phyloP scores from a whole-genome alignment of 495 filamentous ascomycete species.

The Penicillium subrubescens region DNA sequence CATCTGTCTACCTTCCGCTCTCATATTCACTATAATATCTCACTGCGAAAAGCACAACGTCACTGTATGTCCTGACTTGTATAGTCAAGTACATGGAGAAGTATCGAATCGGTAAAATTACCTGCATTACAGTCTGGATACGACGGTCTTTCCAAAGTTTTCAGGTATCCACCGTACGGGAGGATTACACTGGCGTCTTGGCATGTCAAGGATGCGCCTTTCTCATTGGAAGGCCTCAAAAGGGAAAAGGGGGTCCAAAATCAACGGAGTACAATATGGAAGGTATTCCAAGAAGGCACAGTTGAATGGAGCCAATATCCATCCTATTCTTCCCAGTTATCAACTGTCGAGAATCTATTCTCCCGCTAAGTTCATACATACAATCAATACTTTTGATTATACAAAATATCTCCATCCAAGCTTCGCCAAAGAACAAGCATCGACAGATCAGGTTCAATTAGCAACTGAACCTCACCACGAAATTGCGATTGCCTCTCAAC shows the following conservation, averaged over 20 bases:
- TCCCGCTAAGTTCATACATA: neutral
- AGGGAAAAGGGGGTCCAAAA: constrained; percentile 7
- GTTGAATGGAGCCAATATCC: neutral
- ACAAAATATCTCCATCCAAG: neutral
- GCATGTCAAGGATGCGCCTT: constrained; percentile 16
- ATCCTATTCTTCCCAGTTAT: neutral
- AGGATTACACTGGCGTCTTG: constrained; percentile 12
- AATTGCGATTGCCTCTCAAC: constrained; percentile 26
- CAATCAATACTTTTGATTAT: neutral
- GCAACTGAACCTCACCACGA: constrained; percentile 20
- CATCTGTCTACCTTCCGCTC: neutral
- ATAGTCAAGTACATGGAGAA: neutral
- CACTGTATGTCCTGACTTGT: neutral
- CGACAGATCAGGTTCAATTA: constrained; percentile 10
- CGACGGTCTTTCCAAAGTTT: neutral
- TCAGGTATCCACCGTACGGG: constrained; percentile 11
- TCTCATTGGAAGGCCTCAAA: neutral
- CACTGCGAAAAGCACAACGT: neutral
- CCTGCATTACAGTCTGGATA: neutral
- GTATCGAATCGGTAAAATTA: neutral
- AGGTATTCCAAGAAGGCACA: neutral
- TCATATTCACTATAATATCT: neutral
- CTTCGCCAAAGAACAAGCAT: constrained; percentile 10
- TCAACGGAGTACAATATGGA: neutral
- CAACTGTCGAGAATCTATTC: neutral